A percentile compares a stretch with the other conserved stretches of the same genome.
Evolutionary conservation across 805 yeast species (phyloP).

Genomic region (Wickerhamomyces silvicola): DNA sequence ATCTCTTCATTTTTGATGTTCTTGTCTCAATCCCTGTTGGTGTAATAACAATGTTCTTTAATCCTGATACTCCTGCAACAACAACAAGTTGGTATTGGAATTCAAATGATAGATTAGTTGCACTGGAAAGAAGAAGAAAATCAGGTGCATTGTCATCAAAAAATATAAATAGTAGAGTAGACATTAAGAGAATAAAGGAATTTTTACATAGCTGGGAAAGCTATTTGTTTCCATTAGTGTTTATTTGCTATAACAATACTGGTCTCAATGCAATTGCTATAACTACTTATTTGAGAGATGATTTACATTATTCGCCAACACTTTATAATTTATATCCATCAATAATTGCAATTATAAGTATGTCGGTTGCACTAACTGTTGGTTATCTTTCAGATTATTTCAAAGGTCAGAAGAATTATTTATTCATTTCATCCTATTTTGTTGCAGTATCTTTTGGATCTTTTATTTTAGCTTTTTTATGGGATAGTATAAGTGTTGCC

Average conservation of each 20-base stretch:
- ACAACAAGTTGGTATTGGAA: slow-evolving; percentile 31
- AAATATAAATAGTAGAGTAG: slow-evolving; percentile 23
- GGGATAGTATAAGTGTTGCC: slow-evolving; percentile 31
- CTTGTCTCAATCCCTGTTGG: slow-evolving; percentile 35
- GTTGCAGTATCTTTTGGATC: slow-evolving; percentile 36
- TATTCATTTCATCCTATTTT: slow-evolving; percentile 33
- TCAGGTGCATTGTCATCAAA: slow-evolving; percentile 31
- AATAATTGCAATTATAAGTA: slow-evolving; percentile 28
- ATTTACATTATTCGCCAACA: slow-evolving; percentile 24
- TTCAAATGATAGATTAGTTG: slow-evolving; percentile 25
- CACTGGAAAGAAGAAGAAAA: slow-evolving; percentile 35
- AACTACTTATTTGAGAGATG: slow-evolving; percentile 35
- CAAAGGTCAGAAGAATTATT: slow-evolving; percentile 31
- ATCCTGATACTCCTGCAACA: slow-evolving; percentile 39
- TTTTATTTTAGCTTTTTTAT: slow-evolving; percentile 37
- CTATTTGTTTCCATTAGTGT: slow-evolving; percentile 31
- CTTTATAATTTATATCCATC: slow-evolving; percentile 36
- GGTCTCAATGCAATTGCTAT: slow-evolving; percentile 32
- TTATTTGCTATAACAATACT: slow-evolving; percentile 10
- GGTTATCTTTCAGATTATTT: slow-evolving; percentile 31
- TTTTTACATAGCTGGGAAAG: slow-evolving; percentile 40
- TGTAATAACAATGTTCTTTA: slow-evolving; percentile 32
- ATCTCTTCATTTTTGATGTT: slow-evolving; percentile 39
- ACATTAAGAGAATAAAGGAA: slow-evolving; percentile 30
- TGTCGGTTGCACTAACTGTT: slow-evolving; percentile 27